phyloP scores from a whole-genome alignment of 108 stramenopile genomes.

The Cylindrotheca closterium region DNA sequence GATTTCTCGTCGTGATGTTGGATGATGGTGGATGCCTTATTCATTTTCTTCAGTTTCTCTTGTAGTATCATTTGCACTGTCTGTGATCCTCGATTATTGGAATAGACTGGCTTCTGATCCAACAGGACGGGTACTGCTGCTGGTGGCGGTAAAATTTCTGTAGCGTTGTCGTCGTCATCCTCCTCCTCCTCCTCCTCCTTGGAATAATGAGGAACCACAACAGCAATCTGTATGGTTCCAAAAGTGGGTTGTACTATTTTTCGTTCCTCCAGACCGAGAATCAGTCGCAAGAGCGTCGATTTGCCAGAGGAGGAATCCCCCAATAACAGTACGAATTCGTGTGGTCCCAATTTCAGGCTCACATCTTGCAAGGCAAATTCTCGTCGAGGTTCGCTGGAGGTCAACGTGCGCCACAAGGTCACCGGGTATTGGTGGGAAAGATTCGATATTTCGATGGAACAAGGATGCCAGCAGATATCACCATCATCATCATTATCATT shows the following conservation, averaged over 20 bases:
- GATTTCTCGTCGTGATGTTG: not conserved
- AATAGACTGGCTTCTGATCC: conserved; percentile 7
- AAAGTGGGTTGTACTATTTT: not conserved
- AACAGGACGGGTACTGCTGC: conserved; percentile 26
- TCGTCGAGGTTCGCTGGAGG: conserved; percentile 33
- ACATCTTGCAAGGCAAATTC: conserved; percentile 35
- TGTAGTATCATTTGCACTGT: not conserved
- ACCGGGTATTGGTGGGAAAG: conserved; percentile 32
- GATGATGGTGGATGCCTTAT: not conserved
- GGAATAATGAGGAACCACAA: too few species aligned
- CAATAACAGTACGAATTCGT: conserved; percentile 12
- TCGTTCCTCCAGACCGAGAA: conserved; percentile 6
- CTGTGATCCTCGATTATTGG: not conserved
- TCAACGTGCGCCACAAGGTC: conserved; percentile 28
- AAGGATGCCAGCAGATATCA: conserved; percentile 13
- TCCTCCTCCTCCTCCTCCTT: too few species aligned
- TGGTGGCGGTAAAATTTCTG: not conserved
- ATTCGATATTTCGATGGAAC: conserved; percentile 6
- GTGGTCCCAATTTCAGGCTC: not conserved
- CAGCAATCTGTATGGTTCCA: not conserved
- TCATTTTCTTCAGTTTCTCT: not conserved
- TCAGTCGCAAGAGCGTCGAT: conserved; percentile 29
- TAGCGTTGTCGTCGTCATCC: too few species aligned
- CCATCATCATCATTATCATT: too few species aligned
- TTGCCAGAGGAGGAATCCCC: conserved; percentile 51